phyloP scores from a whole-genome alignment of 495 filamentous ascomycete species.

The Lasiosphaeria miniovina region DNA sequence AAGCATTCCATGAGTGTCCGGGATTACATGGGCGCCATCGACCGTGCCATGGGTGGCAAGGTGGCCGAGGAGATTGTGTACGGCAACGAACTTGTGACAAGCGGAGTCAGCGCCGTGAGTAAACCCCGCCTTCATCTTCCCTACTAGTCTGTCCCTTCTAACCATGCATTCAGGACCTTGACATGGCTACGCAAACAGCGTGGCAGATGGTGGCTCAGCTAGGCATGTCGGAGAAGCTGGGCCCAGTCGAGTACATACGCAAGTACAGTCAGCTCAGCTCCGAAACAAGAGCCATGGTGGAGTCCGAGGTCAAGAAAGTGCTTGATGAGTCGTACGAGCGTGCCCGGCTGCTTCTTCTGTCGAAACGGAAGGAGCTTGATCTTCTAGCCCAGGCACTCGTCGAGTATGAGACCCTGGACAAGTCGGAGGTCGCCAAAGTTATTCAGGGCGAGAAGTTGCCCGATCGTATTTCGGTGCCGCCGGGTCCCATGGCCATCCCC shows the following conservation, averaged over 20 bases:
- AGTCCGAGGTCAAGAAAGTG: conserved; percentile 77
- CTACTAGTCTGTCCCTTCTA: neutral
- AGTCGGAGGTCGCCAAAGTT: conserved; percentile 85
- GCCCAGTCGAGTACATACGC: conserved; percentile 79
- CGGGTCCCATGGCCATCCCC: conserved; percentile 47
- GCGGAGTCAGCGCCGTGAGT: conserved; percentile 72
- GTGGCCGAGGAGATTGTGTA: conserved; percentile 92
- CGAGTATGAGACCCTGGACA: conserved; percentile 87
- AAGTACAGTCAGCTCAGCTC: conserved; percentile 79
- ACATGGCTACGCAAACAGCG: conserved; percentile 71
- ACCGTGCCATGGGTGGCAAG: conserved; percentile 85
- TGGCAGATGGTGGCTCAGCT: conserved; percentile 80
- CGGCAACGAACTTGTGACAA: conserved; percentile 81
- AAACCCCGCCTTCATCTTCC: conserved; percentile 1
- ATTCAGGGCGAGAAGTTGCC: conserved; percentile 76
- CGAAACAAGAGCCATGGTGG: conserved; percentile 79
- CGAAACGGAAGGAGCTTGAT: conserved; percentile 78
- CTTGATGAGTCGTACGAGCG: conserved; percentile 79
- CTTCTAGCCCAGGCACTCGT: conserved; percentile 81
- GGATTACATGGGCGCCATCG: conserved; percentile 72
- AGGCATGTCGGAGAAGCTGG: conserved; percentile 85
- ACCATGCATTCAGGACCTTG: conserved; percentile 64
- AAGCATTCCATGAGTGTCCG: conserved; percentile 72
- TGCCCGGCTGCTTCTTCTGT: conserved; percentile 65
- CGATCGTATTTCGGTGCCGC: conserved; percentile 47